These are phyloP conservation scores for Aspergillus panamensis DNA, from an alignment of 495 filamentous ascomycete species.

Conservation along the genomic window DNA sequence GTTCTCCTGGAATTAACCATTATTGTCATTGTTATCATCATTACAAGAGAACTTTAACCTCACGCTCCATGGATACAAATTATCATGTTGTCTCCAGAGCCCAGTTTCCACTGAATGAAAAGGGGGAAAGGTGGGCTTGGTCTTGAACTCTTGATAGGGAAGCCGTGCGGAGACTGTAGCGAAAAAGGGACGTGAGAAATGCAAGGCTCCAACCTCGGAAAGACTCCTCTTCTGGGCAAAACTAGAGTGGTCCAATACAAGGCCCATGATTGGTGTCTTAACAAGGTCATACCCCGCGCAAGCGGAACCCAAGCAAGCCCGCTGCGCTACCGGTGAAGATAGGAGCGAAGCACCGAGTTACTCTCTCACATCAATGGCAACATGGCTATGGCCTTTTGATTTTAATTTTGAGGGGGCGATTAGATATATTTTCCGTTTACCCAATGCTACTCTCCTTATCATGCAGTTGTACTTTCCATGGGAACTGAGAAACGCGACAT, in stretches of 20 bases:
- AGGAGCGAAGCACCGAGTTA: not conserved
- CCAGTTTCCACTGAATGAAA: slow-evolving; percentile 2
- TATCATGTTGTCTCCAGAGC: not conserved
- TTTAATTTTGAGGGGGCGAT: not conserved
- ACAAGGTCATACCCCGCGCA: slow-evolving; percentile 34
- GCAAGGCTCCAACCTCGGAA: slow-evolving; percentile 39
- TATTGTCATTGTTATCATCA: too few species aligned
- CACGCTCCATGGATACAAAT: not conserved
- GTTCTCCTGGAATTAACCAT: too few species aligned
- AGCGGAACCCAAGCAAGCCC: slow-evolving; percentile 26
- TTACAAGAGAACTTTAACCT: too few species aligned
- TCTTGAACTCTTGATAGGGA: slow-evolving; percentile 22
- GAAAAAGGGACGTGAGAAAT: slow-evolving; percentile 23
- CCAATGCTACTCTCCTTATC: not conserved
- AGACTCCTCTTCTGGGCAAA: slow-evolving; percentile 19
- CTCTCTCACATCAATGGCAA: not conserved
- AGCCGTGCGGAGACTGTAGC: slow-evolving; percentile 18
- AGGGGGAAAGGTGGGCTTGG: slow-evolving; percentile 14
- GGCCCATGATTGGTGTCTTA: slow-evolving; percentile 30
- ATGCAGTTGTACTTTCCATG: not conserved
- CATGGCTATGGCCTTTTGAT: not conserved
- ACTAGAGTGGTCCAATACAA: slow-evolving; percentile 7
- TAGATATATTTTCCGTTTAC: too few species aligned
- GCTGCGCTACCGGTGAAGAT: slow-evolving; percentile 22
- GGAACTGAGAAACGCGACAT: not conserved